phyloP scores from a whole-genome alignment of 192 early-diverging fungal genomes.

The Chytriomyces confervae region DNA sequence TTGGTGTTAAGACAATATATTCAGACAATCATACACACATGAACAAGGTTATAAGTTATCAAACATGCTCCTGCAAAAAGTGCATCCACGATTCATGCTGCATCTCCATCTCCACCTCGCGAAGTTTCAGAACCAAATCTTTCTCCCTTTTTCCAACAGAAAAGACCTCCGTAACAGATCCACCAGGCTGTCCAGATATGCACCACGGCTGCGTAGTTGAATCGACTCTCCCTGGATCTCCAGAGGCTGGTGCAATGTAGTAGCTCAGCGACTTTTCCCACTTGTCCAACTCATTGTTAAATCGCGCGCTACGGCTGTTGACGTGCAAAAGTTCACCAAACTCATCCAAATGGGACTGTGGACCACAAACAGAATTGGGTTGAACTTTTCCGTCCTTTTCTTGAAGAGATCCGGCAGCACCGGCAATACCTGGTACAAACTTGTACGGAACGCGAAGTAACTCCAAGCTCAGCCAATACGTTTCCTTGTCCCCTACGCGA shows the following conservation, averaged over 20 bases:
- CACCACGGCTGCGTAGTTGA: constrained; percentile 25
- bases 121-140: constrained; percentile 14
- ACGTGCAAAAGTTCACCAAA: constrained; percentile 27
- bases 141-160: neutral
- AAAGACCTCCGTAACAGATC: neutral
- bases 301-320: constrained; percentile 26
- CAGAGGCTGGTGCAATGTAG: constrained; percentile 22
- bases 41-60: neutral
- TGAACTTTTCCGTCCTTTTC: constrained; percentile 13
- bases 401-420: constrained; percentile 55
- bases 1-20: too few relatives aligned
- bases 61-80: constrained; percentile 22
- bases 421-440: constrained; percentile 56
- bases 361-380: constrained; percentile 21
- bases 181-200: neutral
- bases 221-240: constrained; percentile 17
- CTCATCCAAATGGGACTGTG: constrained; percentile 31
- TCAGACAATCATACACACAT: neutral
- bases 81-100: constrained; percentile 27
- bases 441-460: constrained; percentile 61
- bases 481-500: constrained; percentile 68
- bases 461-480: constrained; percentile 72
- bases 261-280: constrained; percentile 29
- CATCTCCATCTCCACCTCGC: constrained; percentile 27
- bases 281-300: constrained; percentile 31